These are phyloP conservation scores for Trichoderma semiorbis DNA, from an alignment of 2,329 filamentous ascomycete genomes.

Conservation along the genomic window DNA sequence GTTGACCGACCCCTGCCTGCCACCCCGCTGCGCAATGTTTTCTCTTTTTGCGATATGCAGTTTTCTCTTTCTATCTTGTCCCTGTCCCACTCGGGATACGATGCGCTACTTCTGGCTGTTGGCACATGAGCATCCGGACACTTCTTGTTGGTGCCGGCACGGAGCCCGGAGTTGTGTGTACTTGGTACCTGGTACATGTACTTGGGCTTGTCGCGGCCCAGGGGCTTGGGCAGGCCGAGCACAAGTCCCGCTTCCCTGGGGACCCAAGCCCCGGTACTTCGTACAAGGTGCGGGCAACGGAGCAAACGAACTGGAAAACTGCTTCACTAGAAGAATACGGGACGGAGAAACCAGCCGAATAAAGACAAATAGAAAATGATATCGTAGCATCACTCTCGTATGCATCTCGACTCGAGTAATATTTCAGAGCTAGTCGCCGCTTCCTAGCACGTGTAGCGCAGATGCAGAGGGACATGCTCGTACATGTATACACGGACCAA, in stretches of 20 bases:
- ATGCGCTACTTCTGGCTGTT: not conserved
- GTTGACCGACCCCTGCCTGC: not conserved
- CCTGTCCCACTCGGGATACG: not conserved
- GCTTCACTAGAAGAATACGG: not conserved
- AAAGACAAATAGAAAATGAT: not conserved
- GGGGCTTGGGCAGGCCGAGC: not conserved
- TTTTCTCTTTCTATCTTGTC: not conserved
- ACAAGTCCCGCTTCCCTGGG: not conserved
- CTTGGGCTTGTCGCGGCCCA: not conserved
- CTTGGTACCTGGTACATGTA: not conserved
- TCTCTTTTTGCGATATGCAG: not conserved
- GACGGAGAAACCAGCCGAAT: not conserved
- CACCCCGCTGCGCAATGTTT: not conserved
- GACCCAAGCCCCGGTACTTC: not conserved
- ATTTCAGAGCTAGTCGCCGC: not conserved
- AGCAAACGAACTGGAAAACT: not conserved
- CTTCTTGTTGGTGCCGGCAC: not conserved
- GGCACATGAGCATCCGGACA: not conserved
- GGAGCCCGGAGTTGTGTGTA: not conserved
- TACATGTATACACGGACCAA: not conserved
- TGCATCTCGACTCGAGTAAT: not conserved
- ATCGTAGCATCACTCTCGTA: not conserved
- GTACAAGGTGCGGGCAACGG: not conserved
- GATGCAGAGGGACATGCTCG: not conserved
- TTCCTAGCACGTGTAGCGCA: constrained; percentile 5